A percentile compares a stretch with the other conserved stretches of the same genome.
phyloP scores from a whole-genome alignment of 1,284 basidiomycete species.

The Cryptococcus sp. region DNA sequence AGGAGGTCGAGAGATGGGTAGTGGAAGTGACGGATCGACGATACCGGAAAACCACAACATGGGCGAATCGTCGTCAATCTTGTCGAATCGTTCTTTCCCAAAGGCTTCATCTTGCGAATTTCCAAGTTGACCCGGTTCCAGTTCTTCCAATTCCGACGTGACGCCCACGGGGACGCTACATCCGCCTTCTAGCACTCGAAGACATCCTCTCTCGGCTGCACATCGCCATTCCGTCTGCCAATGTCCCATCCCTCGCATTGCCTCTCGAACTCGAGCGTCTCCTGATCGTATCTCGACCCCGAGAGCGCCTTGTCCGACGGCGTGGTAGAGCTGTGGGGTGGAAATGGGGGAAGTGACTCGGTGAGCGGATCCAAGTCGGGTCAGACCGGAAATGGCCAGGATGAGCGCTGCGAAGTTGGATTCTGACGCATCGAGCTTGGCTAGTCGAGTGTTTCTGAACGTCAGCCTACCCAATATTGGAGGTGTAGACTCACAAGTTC shows the following conservation, averaged over 20 bases:
- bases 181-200: conserved; percentile 86
- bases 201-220: conserved; percentile 76
- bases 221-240: conserved; percentile 69
- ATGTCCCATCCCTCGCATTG: conserved; percentile 66
- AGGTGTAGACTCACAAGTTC: conserved; percentile 20
- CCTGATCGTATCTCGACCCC: conserved; percentile 77
- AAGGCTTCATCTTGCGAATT: conserved; percentile 18
- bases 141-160: conserved; percentile 49
- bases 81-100: conserved; percentile 14
- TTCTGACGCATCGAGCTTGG: conserved; percentile 80
- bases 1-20: conserved; percentile 10
- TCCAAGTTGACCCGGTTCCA: conserved; percentile 9
- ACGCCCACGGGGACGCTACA: conserved; percentile 97
- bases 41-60: conserved; percentile 43
- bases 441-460: conserved; percentile 64
- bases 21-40: conserved; percentile 22
- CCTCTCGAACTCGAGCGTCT: conserved; percentile 58
- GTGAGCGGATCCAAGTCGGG: conserved; percentile 70
- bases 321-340: conserved; percentile 73
- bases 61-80: conserved; percentile 23
- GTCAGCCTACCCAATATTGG: not conserved
- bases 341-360: conserved; percentile 73
- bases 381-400: conserved; percentile 87
- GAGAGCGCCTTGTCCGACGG: conserved; percentile 91
- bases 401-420: conserved; percentile 85